Base-by-base conservation (phyloP, 1,284 basidiomycete species). In the Boletus semigastroideus region DNA sequence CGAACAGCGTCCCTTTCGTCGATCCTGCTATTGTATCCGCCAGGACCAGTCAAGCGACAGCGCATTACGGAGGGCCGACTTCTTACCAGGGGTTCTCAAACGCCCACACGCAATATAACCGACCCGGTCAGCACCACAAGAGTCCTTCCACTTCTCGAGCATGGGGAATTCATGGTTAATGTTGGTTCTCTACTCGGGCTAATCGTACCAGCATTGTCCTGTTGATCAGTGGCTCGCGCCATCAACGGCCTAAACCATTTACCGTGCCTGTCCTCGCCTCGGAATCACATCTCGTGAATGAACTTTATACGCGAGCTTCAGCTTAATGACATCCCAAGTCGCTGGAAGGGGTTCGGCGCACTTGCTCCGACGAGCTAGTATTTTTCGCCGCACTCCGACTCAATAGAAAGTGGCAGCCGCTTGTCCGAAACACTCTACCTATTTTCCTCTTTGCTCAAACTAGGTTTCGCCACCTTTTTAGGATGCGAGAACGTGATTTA, bases 121-220 rank as follows among this genome's bases (percentile, higher is more conserved):
- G 43, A 43, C 51, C 64, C 13, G 47, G 53, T 47, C 62, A 51
- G 20, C 59, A 63, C 46, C 47, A 54, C 25, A 54, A 54, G 44
- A 63, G 39, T 52, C 52, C 65, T 0, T 54, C 63, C 4, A 52
- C 53, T 8, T 54, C 65, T 31, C 65, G 46, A 3, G 19, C 52
- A 25, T 68, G 67, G 66, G 65, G 67, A 25, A 47, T 59, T 19
- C 60, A 52, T 43, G 64, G 65, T 22, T 69, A 51, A 65, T 36
- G 16, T 46, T 22, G 44, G 48, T 44, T 53, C 42, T 42, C 16
- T 28, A 30, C 19, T 33, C 37, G 28, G 42, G 37, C 33, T 5
- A 25, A 33, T 49, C 19, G 28, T 8, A 27, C 33, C 37, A 36
- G 34, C 16, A 34, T 43, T 31, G 39, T 55, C 48, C 33, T 28